Evolutionary conservation across 208 protist genomes (phyloP).

Genomic region (Wallacemonas rigidus): DNA sequence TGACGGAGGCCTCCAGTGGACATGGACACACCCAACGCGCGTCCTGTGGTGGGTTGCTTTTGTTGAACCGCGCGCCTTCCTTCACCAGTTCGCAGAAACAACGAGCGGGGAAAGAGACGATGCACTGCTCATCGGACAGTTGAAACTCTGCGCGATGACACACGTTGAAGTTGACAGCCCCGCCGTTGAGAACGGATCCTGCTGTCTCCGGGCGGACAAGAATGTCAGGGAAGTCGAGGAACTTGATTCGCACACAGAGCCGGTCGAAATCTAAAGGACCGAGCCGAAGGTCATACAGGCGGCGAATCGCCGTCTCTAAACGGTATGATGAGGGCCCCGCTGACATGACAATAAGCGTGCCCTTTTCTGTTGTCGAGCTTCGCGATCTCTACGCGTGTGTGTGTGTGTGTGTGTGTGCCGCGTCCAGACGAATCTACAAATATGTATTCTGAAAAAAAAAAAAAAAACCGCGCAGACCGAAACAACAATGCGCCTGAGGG

Average conservation of each 20-base stretch:
- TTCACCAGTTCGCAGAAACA: conserved; percentile 49
- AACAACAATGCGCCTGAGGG: too few relatives aligned
- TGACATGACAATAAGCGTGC: not conserved
- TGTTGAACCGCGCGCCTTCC: conserved; percentile 14
- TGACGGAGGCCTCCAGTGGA: conserved; percentile 22
- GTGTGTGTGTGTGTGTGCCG: too few relatives aligned
- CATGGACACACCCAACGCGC: conserved; percentile 43
- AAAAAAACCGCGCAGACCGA: too few relatives aligned
- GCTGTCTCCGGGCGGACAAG: conserved; percentile 50
- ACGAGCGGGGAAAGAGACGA: conserved; percentile 41
- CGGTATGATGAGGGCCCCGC: conserved; percentile 32
- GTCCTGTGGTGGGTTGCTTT: not conserved
- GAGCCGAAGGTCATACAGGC: conserved; percentile 46
- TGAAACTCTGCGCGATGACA: conserved; percentile 85
- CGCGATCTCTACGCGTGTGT: too few relatives aligned
- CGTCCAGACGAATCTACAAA: too few relatives aligned
- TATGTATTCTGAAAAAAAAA: too few relatives aligned
- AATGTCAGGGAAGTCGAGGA: conserved; percentile 74
- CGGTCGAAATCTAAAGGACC: conserved; percentile 14
- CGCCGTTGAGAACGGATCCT: conserved; percentile 8
- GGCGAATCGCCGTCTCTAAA: conserved; percentile 73
- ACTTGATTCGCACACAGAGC: conserved; percentile 48
- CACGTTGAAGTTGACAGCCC: conserved; percentile 61
- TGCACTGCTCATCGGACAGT: conserved; percentile 37
- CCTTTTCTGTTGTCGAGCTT: too few relatives aligned